Evolutionary conservation across 2,329 filamentous ascomycete genomes (phyloP), one percentile per base, ranked within the genome.

Genomic region (Colletotrichum phormii): DNA sequence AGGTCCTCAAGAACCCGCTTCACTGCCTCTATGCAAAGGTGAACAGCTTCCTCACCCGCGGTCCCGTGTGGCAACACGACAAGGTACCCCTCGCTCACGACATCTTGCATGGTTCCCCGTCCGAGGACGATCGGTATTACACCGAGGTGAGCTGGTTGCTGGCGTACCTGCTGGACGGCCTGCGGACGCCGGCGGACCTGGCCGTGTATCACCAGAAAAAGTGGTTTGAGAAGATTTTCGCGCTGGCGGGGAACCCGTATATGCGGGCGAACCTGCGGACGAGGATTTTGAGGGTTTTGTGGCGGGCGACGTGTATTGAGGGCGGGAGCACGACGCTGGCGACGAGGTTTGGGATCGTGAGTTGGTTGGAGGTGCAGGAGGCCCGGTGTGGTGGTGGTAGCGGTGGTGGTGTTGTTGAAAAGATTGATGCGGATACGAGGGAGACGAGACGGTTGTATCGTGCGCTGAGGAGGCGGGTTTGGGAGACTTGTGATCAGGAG

Each of bases 21-120:
- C 94, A 97, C 79, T 90, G 90, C 73, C 89, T 98, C 49, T 98
- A 98, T 80, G 90, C 91, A 71, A 98, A 98, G 80, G 85, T 97
- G 82, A 98, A 97, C 84, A 86, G 88, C 6, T 98, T 95, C 80
- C 89, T 98, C 46, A 94, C 94, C 26, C 91, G 91, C 64, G 89
- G 91, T 0, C 95, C 96, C 0, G 82, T 87, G 29, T 98, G 96
- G 96, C 87, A 91, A 13, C 79, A 92, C 22, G 90, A 94, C 72
- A 92, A 90, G 78, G 89, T 97, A 29, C 89, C 97, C 8, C 86
- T 96, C n/a, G 90, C 90, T 29, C 87, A 89, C 76, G 87, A 89
- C 74, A 85, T 92, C 64, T 83, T 92, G 12, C 86, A 90, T 71
- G 88, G 91, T 64, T 89, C 91, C 73, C 93, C 95, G 0, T 90